Conservation (phyloP, 306 rosid genomes). For the Aeschynomene evenia region DNA sequence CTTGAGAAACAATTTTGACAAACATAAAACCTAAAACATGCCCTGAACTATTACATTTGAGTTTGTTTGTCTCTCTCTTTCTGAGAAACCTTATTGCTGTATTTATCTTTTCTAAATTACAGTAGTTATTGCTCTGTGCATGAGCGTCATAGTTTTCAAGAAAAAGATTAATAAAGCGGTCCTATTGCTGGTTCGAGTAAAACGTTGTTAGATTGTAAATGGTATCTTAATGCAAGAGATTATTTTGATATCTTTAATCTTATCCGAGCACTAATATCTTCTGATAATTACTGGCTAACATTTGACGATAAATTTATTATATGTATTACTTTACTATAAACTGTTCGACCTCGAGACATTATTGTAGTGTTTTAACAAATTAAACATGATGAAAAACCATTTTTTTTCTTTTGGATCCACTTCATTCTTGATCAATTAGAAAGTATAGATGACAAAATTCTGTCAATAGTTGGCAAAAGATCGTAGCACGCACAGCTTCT, state of each 20-base stretch:
- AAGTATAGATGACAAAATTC: no score
- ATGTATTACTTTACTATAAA: no score
- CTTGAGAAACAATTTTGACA: constrained; percentile 52
- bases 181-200: not conserved
- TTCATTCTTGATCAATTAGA: no score
- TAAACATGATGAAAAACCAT: not conserved
- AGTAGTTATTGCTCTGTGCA: not conserved
- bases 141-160: constrained; percentile 12
- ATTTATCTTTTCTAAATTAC: not conserved
- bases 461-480: no score
- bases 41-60: not conserved
- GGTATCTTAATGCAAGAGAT: not conserved
- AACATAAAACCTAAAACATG: not conserved
- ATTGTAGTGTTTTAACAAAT: not conserved
- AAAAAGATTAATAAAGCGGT: constrained; percentile 15
- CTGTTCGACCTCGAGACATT: no score
- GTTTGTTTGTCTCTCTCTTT: not conserved
- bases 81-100: not conserved
- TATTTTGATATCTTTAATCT: not conserved
- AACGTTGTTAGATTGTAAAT: no score
- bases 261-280: not conserved
- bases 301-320: no score
- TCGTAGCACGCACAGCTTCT: not conserved
- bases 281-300: not conserved
- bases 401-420: not conserved